Evolutionary conservation across 2,329 filamentous ascomycete species (phyloP), one percentile per base, ranked within the genome.

Genomic region (Sphaceloma murrayae): DNA sequence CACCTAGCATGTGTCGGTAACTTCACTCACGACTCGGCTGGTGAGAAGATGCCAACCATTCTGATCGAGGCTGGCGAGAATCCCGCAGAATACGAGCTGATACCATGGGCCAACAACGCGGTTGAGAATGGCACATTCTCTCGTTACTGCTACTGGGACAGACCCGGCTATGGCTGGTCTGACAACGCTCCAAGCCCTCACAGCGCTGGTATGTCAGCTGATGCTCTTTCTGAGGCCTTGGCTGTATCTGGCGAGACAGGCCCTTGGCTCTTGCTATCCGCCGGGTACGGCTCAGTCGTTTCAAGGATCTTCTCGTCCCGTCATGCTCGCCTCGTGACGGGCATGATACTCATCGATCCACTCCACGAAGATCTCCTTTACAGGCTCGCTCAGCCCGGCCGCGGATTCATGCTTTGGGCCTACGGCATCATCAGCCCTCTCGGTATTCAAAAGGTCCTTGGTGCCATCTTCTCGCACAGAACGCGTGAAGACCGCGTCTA

Each of bases 101-200:
- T 87, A 66, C 74, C 80, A 44, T 85, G 94, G 66, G 84, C 86
- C 8, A 77, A 87, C 48, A 72, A 78, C 45, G 79, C 83, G 1
- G 69, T 87, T 51, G 70, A 77, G 51, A 91, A 91, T 55, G 85
- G 85, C 29, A 84, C 82, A 34, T 91, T 98, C 54, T 69, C 72
- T 46, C 79, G 89, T 48, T 96, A 94, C 67, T 98, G 91, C 70
- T 95, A 94, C 63, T 88, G 85, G 59, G 91, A 98, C 60, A 82
- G 91, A 16, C 91, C 91, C 1, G 91, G 91, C 1, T 75, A 89
- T 46, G 89, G 75, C 5, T 94, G 86, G 80, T 77, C 78, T 34
- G 91, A 98, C 63, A 89, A 91, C 45, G 87, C 89, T 0, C 91
- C 91, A 2, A 95, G 88, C 4, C 91, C 91, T 0, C 80, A 94